These are phyloP conservation scores for Spencermartinsiella europaea DNA, from an alignment of 805 yeast genomes.

Conservation along the genomic window DNA sequence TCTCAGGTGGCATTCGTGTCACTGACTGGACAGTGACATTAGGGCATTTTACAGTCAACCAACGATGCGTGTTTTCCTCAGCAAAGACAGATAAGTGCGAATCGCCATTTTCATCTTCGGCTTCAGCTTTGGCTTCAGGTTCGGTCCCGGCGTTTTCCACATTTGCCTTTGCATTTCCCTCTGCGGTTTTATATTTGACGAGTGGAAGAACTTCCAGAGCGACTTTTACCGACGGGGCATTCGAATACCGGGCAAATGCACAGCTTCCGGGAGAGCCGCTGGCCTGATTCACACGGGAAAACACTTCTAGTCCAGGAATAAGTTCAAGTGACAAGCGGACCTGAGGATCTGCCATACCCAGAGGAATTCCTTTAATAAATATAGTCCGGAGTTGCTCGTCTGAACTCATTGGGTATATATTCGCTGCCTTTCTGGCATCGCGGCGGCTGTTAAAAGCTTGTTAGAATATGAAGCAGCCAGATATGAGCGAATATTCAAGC, in stretches of 20 bases:
- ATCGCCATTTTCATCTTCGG: neutral
- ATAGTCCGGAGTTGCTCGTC: constrained; percentile 20
- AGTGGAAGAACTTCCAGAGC: constrained; percentile 18
- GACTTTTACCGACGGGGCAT: constrained; percentile 14
- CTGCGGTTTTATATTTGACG: constrained; percentile 1
- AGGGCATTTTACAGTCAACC: constrained; percentile 1
- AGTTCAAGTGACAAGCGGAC: constrained; percentile 9
- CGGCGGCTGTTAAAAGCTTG: neutral
- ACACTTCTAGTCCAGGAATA: constrained; percentile 19
- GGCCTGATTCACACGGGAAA: constrained; percentile 13
- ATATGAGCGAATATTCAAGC: neutral
- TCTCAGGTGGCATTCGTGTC: neutral
- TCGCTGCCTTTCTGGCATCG: neutral
- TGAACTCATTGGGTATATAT: constrained; percentile 11
- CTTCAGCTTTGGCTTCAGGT: neutral
- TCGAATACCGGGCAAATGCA: constrained; percentile 19
- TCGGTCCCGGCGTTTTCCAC: constrained; percentile 2
- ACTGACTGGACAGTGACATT: neutral
- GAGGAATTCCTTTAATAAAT: constrained; percentile 17
- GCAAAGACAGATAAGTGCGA: neutral
- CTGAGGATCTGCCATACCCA: constrained; percentile 13
- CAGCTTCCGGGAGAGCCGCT: constrained; percentile 12
- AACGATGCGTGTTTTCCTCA: constrained; percentile 11
- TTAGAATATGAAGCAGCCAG: neutral
- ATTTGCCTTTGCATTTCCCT: neutral